phyloP scores from a whole-genome alignment of 306 rosid species.

The Sechiopsis laciniata region DNA sequence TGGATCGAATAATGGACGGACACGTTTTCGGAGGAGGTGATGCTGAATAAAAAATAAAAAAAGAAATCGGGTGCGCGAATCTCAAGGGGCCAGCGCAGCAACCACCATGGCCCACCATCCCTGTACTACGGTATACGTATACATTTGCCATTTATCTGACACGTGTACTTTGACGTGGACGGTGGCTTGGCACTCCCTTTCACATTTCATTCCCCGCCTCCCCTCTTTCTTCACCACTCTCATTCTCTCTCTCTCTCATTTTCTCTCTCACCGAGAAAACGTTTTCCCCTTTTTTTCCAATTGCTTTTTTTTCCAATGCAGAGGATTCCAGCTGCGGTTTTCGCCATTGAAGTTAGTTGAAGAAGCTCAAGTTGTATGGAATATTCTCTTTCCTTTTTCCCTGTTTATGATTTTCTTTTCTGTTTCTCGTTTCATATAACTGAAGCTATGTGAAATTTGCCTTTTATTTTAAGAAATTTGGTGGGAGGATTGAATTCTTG shows the following conservation, averaged over 20 bases:
- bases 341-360: slow-evolving; percentile 17
- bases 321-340: slow-evolving; percentile 26
- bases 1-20: slow-evolving; percentile 26
- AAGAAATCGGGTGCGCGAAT: slow-evolving; percentile 46
- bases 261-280: slow-evolving; percentile 22
- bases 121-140: slow-evolving; percentile 51
- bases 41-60: slow-evolving; percentile 30
- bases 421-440: slow-evolving; percentile 12
- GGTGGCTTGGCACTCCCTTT: slow-evolving; percentile 44
- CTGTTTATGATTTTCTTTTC: slow-evolving; percentile 12
- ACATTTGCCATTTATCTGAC: slow-evolving; percentile 36
- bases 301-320: slow-evolving; percentile 20
- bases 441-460: background rate
- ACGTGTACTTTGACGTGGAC: slow-evolving; percentile 92
- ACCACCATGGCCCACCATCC: slow-evolving; percentile 41
- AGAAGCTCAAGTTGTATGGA: slow-evolving; percentile 10
- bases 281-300: slow-evolving; percentile 27
- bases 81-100: slow-evolving; percentile 69
- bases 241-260: slow-evolving; percentile 23
- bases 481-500: slow-evolving; percentile 9
- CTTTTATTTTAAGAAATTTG: slow-evolving; percentile 3
- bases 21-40: slow-evolving; percentile 57
- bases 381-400: background rate
- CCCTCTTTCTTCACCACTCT: slow-evolving; percentile 21
- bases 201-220: slow-evolving; percentile 26